Percentiles rank a stretch among this genome's conserved stretches.
Evolutionary conservation across 306 rosid species (phyloP).

Genomic region (Lathyrus tuberosus): DNA sequence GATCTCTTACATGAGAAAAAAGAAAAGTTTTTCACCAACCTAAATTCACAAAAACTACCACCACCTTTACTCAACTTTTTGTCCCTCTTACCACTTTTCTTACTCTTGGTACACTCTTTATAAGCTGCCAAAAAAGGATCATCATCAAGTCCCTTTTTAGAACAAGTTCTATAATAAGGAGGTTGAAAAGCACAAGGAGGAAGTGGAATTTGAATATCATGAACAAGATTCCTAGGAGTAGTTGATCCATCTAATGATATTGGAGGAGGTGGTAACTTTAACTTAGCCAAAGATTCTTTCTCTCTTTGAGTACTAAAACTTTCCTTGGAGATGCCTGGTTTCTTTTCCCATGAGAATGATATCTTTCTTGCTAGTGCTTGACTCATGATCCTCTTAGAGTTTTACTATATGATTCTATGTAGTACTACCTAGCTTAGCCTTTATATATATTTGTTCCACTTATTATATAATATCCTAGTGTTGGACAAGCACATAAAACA

Average conservation of each 20-base stretch:
- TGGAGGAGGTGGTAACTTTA: constrained; percentile 69
- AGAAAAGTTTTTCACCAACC: constrained; percentile 43
- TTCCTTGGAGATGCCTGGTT: constrained; percentile 63
- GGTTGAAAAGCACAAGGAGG: constrained; percentile 72
- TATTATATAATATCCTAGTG: background rate
- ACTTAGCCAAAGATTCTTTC: constrained; percentile 36
- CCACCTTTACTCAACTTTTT: constrained; percentile 23
- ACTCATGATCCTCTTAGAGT: constrained; percentile 40
- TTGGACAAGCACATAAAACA: constrained; percentile 6
- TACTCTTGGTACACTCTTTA: constrained; percentile 65
- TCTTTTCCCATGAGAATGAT: constrained; percentile 86
- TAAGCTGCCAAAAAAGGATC: constrained; percentile 75
- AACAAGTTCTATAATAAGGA: constrained; percentile 53
- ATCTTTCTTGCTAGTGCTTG: constrained; percentile 37
- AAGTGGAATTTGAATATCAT: constrained; percentile 63
- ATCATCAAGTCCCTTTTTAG: constrained; percentile 53
- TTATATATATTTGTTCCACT: background rate
- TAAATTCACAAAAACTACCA: constrained; percentile 23
- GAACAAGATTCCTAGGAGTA: constrained; percentile 28
- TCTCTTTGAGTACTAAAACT: constrained; percentile 4
- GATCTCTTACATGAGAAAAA: constrained; percentile 51
- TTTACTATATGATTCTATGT: background rate
- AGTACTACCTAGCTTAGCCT: background rate
- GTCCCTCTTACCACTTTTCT: constrained; percentile 24
- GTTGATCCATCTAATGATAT: constrained; percentile 37